phyloP scores from a whole-genome alignment of 2,329 filamentous ascomycete genomes.

The Cyphellophora attinorum region DNA sequence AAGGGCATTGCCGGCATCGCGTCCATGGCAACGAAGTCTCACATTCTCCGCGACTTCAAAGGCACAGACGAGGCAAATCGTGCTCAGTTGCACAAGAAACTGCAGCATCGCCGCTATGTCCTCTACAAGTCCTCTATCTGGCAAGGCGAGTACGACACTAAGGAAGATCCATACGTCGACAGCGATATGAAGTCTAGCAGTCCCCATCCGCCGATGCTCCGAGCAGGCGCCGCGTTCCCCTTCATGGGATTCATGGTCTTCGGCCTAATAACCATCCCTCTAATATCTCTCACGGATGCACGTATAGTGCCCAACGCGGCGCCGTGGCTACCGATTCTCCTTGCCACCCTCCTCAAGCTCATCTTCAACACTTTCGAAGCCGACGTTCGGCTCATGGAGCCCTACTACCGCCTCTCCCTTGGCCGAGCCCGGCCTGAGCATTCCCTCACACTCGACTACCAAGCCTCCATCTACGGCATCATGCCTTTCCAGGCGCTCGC shows the following conservation, averaged over 20 bases:
- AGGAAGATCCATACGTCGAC: conserved; percentile 19
- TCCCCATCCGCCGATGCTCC: conserved; percentile 37
- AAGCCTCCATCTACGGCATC: conserved; percentile 36
- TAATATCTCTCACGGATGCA: conserved; percentile 32
- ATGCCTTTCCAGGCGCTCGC: conserved; percentile 33
- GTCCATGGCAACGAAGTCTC: conserved; percentile 40
- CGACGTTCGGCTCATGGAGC: conserved; percentile 38
- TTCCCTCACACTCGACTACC: conserved; percentile 40
- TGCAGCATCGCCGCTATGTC: conserved; percentile 37
- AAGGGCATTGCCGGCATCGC: conserved; percentile 42
- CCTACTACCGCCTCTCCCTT: conserved; percentile 36
- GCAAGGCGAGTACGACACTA: conserved; percentile 38
- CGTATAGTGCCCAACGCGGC: conserved; percentile 28
- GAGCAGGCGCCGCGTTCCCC: conserved; percentile 26
- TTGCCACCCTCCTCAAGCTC: conserved; percentile 37
- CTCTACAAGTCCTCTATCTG: conserved; percentile 42
- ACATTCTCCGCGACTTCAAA: conserved; percentile 39
- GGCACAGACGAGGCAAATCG: conserved; percentile 34
- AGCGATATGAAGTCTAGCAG: conserved; percentile 22
- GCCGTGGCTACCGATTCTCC: conserved; percentile 35
- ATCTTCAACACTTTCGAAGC: conserved; percentile 38
- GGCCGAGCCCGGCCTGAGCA: conserved; percentile 33
- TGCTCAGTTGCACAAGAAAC: conserved; percentile 35
- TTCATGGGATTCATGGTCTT: conserved; percentile 31
- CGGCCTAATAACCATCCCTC: conserved; percentile 29